These are phyloP conservation scores for Pseudogymnoascus sp. DNA, from an alignment of 2,329 filamentous ascomycete species.

Conservation along the genomic window DNA sequence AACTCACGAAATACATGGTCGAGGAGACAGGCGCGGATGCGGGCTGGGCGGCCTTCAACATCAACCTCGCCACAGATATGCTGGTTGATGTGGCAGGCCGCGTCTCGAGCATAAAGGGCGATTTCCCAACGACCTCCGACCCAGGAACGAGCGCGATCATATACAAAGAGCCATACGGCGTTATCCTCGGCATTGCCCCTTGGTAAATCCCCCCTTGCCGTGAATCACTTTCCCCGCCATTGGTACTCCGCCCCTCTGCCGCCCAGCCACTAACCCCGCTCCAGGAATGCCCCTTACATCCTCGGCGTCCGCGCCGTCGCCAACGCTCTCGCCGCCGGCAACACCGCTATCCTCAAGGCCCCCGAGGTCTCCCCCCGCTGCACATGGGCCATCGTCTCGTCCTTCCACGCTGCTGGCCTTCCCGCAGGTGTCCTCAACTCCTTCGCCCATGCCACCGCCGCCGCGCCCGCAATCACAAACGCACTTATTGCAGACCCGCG, in stretches of 20 bases:
- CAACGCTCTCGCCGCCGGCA: slow-evolving; percentile 67
- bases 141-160: slow-evolving; percentile 54
- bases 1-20: slow-evolving; percentile 52
- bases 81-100: slow-evolving; percentile 37
- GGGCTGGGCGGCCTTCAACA: slow-evolving; percentile 35
- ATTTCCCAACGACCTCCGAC: slow-evolving; percentile 30
- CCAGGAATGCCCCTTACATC: slow-evolving; percentile 50
- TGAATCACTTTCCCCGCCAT: not conserved
- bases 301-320: slow-evolving; percentile 47
- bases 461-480: slow-evolving; percentile 59
- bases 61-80: slow-evolving; percentile 30
- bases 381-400: slow-evolving; percentile 52
- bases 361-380: slow-evolving; percentile 59
- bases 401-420: slow-evolving; percentile 67
- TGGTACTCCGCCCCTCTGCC: not conserved
- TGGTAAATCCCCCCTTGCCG: slow-evolving; percentile 47
- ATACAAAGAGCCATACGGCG: slow-evolving; percentile 68
- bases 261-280: not conserved
- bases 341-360: slow-evolving; percentile 66
- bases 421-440: slow-evolving; percentile 69
- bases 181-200: slow-evolving; percentile 70
- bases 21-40: slow-evolving; percentile 38
- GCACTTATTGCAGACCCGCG: slow-evolving; percentile 58
- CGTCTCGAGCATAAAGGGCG: slow-evolving; percentile 29
- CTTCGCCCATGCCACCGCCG: slow-evolving; percentile 55